These are phyloP conservation scores for Solanum clarkiae DNA, from an alignment of 257 asterid genomes.

Conservation along the genomic window DNA sequence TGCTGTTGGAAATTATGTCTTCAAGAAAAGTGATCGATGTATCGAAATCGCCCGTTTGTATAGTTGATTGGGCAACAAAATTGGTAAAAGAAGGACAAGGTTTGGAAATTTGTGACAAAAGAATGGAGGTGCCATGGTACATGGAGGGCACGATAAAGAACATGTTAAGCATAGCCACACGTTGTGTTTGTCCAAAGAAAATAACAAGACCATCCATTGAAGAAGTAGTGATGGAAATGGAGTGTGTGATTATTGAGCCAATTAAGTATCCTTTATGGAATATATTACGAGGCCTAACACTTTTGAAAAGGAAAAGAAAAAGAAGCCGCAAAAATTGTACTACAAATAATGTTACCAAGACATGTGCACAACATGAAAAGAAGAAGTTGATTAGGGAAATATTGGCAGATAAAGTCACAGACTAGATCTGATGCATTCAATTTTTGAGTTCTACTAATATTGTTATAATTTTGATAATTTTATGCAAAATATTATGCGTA, in stretches of 20 bases:
- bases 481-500: too few species aligned
- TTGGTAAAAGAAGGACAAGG: constrained; percentile 16
- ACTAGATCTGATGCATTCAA: not conserved
- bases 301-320: constrained; percentile 15
- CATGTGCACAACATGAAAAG: constrained; percentile 2
- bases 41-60: constrained; percentile 30
- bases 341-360: not conserved
- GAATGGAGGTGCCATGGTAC: constrained; percentile 14
- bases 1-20: constrained; percentile 44
- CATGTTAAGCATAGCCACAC: constrained; percentile 30
- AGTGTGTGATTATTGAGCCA: constrained; percentile 8
- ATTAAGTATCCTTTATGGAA: constrained; percentile 10
- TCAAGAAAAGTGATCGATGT: constrained; percentile 46
- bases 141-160: constrained; percentile 8
- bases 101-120: constrained; percentile 30
- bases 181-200: constrained; percentile 24
- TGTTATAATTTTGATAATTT: not conserved
- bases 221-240: constrained; percentile 29
- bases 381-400: constrained; percentile 47
- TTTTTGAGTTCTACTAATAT: not conserved
- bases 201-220: constrained; percentile 37
- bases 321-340: not conserved
- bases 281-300: constrained; percentile 16
- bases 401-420: constrained; percentile 38
- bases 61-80: constrained; percentile 59